Conservation (phyloP, 345 rosid genomes). For the Crucihimalaya himalaica region DNA sequence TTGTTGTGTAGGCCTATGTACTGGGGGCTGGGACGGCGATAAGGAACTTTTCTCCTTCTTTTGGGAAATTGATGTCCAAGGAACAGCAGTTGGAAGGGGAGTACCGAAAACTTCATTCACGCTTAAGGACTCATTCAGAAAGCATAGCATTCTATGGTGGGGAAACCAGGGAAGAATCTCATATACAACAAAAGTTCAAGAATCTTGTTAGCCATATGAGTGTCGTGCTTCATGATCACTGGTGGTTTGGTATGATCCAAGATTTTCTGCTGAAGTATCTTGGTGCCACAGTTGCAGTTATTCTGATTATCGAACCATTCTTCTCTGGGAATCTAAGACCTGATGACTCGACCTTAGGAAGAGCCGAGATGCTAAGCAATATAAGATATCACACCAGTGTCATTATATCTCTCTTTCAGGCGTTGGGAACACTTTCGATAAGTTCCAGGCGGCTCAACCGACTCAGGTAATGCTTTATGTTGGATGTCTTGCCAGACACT, state of each 20-base stretch:
- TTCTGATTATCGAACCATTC: slow-evolving; percentile 95
- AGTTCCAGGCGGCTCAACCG: slow-evolving; percentile 93
- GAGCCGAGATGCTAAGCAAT: slow-evolving; percentile 98
- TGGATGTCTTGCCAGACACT: slow-evolving; percentile 23
- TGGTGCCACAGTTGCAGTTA: slow-evolving; percentile 93
- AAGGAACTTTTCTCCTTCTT: slow-evolving; percentile 90
- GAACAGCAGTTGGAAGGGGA: slow-evolving; percentile 99
- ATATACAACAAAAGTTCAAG: slow-evolving; percentile 84
- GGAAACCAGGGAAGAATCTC: slow-evolving; percentile 85
- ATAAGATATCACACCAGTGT: slow-evolving; percentile 98
- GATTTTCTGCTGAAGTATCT: slow-evolving; percentile 95
- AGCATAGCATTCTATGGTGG: slow-evolving; percentile 99
- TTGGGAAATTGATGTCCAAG: slow-evolving; percentile 86
- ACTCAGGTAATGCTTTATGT: slow-evolving; percentile 67
- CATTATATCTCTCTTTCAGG: slow-evolving; percentile 83
- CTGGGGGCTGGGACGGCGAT: slow-evolving; percentile 85
- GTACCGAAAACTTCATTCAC: slow-evolving; percentile 92
- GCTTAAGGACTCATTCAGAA: slow-evolving; percentile 97
- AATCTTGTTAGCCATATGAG: slow-evolving; percentile 74
- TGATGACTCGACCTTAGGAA: slow-evolving; percentile 84
- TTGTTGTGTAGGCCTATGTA: slow-evolving; percentile 74
- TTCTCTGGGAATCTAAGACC: slow-evolving; percentile 91
- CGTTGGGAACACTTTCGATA: slow-evolving; percentile 89
- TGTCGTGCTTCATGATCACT: slow-evolving; percentile 82
- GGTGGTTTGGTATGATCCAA: slow-evolving; percentile 99